A percentile compares a stretch with the other conserved stretches of the same genome.
Evolutionary conservation across 345 rosid genomes (phyloP).

Genomic region (Eucalyptus cloeziana): DNA sequence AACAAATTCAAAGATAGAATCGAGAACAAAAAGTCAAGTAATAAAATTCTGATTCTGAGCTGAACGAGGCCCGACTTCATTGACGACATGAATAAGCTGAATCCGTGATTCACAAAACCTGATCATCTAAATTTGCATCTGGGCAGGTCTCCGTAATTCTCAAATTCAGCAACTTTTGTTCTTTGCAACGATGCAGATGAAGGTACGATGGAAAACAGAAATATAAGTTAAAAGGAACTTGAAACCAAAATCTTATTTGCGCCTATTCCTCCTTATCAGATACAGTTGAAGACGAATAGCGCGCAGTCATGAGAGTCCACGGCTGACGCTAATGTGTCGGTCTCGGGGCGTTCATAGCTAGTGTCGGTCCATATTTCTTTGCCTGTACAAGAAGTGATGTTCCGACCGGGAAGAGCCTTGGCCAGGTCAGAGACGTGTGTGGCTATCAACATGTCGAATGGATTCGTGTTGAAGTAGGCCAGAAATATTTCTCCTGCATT

Average conservation of each 20-base stretch:
- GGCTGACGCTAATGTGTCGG: conserved; percentile 13
- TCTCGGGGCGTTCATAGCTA: neutral
- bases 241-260: neutral
- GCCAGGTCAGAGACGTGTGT: conserved; percentile 38
- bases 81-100: neutral
- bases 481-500: conserved; percentile 36
- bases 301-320: conserved; percentile 51
- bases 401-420: conserved; percentile 25
- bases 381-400: neutral
- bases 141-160: neutral
- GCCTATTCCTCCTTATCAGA: neutral
- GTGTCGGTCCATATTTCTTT: conserved; percentile 60
- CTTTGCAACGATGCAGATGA: neutral
- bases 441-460: conserved; percentile 24
- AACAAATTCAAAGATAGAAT: neutral
- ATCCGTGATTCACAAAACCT: neutral
- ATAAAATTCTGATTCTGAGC: neutral
- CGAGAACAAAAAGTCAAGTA: neutral
- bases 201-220: neutral
- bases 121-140: neutral
- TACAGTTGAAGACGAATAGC: conserved; percentile 44
- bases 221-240: neutral
- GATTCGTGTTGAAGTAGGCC: conserved; percentile 47
- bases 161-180: neutral
- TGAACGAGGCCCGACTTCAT: neutral